Evolutionary conservation across 2,329 filamentous ascomycete genomes (phyloP), one percentile per base, ranked within the genome.

Genomic region (Monascus ruber): DNA sequence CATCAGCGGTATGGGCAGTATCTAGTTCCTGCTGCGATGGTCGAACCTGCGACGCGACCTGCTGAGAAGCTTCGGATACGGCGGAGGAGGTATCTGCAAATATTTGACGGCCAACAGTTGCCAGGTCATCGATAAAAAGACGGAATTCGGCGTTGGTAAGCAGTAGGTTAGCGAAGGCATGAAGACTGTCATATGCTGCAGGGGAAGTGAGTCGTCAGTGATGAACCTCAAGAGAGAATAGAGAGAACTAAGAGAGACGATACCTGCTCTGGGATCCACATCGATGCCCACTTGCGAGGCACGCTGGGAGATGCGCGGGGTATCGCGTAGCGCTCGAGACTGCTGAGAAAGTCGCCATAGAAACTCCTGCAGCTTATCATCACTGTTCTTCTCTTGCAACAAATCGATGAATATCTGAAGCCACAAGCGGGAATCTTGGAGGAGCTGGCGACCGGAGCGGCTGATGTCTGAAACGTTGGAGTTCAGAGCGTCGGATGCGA

Each of bases 111-210:
- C 81, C 83, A 35, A 95, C 75, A 0, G 80, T 79, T 34, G 79
- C 79, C 32, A 94, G 64, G 52, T 96, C 89, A 7, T 81, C 77
- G 34, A 95, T 68, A 51, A 96, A 87, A 5, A 88, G 71, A 31
- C 88, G 80, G 59, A 96, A 95, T 53, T 95, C 87, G 0, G 83
- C 79, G 56, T 96, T 96, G 9, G 85, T 86, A 33, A 96, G 68
- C 1, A 95, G 73, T n/a, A 96, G 69, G 3, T 81, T 83, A 26
- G 83, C 81, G 0, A 96, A 77, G 0, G 87, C 94, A 42, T 79
- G 81, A 35, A 94, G 65, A 58, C 87, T 94, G 54, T 83, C 72
- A 53, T 88, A 88, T 10, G 84, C 83, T 83, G 47, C 24, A 17
- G 24, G 6, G 24, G 24, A 36, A 5, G 28, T 27, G 7, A 36